phyloP scores from a whole-genome alignment of 768 basidiomycete species.

The Agrocybe pediades region DNA sequence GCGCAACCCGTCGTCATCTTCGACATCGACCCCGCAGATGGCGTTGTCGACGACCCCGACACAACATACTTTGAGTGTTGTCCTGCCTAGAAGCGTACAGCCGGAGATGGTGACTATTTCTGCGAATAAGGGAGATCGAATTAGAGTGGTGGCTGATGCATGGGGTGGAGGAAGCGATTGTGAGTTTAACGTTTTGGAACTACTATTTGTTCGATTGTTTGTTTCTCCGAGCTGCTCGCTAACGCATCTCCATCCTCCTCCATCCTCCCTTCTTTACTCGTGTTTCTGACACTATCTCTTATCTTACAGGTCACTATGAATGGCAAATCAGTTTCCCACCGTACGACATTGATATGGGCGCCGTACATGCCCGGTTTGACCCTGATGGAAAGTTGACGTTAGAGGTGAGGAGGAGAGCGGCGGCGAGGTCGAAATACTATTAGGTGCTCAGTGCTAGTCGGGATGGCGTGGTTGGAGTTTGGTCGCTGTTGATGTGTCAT shows the following conservation, averaged over 20 bases:
- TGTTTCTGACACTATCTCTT: background rate
- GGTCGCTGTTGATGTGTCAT: too few species aligned
- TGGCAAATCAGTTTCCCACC: slow-evolving; percentile 60
- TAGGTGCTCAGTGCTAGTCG: too few species aligned
- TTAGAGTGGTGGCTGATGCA: slow-evolving; percentile 60
- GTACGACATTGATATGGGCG: slow-evolving; percentile 54
- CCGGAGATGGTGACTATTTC: slow-evolving; percentile 68
- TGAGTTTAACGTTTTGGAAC: slow-evolving; percentile 33
- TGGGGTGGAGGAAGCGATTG: slow-evolving; percentile 64
- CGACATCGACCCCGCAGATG: slow-evolving; percentile 41
- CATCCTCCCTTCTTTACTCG: background rate
- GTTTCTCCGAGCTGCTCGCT: background rate
- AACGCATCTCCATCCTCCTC: background rate
- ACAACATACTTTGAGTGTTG: slow-evolving; percentile 47
- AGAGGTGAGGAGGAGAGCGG: slow-evolving; percentile 34
- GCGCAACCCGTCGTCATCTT: slow-evolving; percentile 21
- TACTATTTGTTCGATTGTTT: background rate
- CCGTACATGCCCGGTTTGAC: slow-evolving; percentile 52
- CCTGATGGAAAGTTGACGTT: slow-evolving; percentile 48
- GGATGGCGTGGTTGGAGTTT: too few species aligned
- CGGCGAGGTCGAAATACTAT: slow-evolving; percentile 1
- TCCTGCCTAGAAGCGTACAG: slow-evolving; percentile 46
- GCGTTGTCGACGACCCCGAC: slow-evolving; percentile 38
- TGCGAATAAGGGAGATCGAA: slow-evolving; percentile 58
- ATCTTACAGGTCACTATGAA: slow-evolving; percentile 54